phyloP scores from a whole-genome alignment of 164 flowering plant species.

The Platanus orientalis region DNA sequence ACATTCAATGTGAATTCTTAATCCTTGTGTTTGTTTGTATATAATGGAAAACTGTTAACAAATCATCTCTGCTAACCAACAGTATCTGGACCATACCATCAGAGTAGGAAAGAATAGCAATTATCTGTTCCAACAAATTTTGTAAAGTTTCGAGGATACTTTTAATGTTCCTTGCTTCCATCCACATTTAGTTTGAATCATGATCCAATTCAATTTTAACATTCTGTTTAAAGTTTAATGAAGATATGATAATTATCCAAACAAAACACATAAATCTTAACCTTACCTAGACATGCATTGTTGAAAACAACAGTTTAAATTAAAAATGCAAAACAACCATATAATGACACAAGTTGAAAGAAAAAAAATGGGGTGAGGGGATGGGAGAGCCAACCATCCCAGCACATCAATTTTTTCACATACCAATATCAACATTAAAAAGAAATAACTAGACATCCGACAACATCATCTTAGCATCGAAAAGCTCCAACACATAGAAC shows the following conservation, averaged over 20 bases:
- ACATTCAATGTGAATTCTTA: not conserved
- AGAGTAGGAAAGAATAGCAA: not conserved
- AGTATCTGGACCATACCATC: not conserved
- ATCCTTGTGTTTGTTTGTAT: not conserved
- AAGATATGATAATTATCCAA: too few relatives aligned
- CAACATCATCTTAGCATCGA: too few relatives aligned
- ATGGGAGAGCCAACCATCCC: too few relatives aligned
- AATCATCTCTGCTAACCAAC: not conserved
- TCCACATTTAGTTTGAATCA: not conserved
- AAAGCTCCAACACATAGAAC: too few relatives aligned
- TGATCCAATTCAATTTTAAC: not conserved
- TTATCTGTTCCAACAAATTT: not conserved
- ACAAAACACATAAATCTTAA: not conserved
- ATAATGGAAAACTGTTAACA: not conserved
- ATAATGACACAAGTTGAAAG: too few relatives aligned
- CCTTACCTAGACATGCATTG: too few relatives aligned
- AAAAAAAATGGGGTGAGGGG: too few relatives aligned
- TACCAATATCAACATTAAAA: too few relatives aligned
- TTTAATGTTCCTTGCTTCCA: not conserved
- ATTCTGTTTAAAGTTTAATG: not conserved
- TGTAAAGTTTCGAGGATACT: not conserved
- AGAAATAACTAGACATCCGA: too few relatives aligned
- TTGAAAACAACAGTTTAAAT: too few relatives aligned
- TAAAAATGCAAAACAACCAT: too few relatives aligned
- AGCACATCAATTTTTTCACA: too few relatives aligned